phyloP scores from a whole-genome alignment of 169 alveolate species.

The Cytauxzoon felis region DNA sequence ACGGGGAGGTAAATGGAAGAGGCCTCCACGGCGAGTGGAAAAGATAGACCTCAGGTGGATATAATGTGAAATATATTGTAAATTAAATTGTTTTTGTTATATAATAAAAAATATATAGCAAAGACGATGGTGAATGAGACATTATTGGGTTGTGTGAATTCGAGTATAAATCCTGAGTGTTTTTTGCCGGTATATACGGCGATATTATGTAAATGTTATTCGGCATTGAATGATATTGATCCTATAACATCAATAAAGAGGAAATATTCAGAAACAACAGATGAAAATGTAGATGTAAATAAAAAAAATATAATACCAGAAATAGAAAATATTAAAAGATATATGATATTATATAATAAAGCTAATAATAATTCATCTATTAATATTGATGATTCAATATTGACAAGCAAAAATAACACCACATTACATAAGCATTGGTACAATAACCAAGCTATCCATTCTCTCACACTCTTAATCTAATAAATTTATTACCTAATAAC shows the following conservation, averaged over 20 bases:
- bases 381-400: neutral
- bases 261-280: neutral
- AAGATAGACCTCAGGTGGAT: too few species aligned
- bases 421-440: too few species aligned
- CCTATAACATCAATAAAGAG: neutral
- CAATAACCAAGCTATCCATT: neutral
- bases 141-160: constrained; percentile 37
- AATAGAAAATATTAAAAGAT: neutral
- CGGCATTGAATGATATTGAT: neutral
- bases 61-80: neutral
- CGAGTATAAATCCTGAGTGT: constrained; percentile 44
- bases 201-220: constrained; percentile 35
- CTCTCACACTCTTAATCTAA: neutral
- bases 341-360: neutral
- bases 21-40: too few species aligned
- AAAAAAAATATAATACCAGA: neutral
- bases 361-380: neutral
- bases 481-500: too few species aligned
- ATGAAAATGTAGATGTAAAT: neutral
- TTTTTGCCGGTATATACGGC: constrained; percentile 49
- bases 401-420: constrained; percentile 3
- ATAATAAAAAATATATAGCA: constrained; percentile 3
- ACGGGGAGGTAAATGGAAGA: too few species aligned
- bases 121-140: constrained; percentile 48
- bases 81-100: neutral